These are phyloP conservation scores for Leccinum imitatum DNA, from an alignment of 768 basidiomycete genomes.

Conservation along the genomic window DNA sequence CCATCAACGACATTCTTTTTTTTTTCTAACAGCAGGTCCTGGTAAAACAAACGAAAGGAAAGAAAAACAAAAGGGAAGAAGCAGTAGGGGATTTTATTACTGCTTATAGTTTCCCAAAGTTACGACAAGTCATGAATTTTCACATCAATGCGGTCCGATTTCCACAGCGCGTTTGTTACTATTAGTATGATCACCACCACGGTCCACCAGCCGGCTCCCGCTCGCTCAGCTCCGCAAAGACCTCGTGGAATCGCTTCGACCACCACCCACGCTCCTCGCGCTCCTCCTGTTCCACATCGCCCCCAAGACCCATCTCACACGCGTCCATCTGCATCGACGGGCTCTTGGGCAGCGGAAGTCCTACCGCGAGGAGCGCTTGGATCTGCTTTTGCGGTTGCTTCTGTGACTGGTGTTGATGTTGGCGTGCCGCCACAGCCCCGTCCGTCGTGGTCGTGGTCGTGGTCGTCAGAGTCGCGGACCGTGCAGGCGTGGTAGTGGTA, in stretches of 20 bases:
- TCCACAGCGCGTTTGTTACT: background rate
- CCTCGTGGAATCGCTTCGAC: constrained; percentile 63
- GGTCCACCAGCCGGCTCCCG: background rate
- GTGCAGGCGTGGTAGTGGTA: background rate
- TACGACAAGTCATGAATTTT: constrained; percentile 1
- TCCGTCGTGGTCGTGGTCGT: background rate
- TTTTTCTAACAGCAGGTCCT: background rate
- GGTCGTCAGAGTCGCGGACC: background rate
- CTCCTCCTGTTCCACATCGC: constrained; percentile 43
- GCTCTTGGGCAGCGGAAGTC: constrained; percentile 66
- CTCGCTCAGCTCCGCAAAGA: constrained; percentile 53
- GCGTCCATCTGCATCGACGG: constrained; percentile 60
- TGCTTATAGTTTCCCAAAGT: background rate
- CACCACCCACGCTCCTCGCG: constrained; percentile 76
- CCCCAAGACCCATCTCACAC: constrained; percentile 28
- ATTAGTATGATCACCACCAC: background rate
- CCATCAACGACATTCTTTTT: constrained; percentile 7
- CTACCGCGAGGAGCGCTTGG: constrained; percentile 41
- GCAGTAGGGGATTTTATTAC: background rate
- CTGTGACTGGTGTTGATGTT: background rate
- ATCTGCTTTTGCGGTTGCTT: constrained; percentile 31
- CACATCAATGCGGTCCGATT: background rate
- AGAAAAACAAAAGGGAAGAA: background rate
- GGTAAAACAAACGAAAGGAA: background rate
- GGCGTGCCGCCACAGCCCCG: background rate